Evolutionary conservation across 306 rosid genomes (phyloP).

Genomic region (Rosa multiflora): DNA sequence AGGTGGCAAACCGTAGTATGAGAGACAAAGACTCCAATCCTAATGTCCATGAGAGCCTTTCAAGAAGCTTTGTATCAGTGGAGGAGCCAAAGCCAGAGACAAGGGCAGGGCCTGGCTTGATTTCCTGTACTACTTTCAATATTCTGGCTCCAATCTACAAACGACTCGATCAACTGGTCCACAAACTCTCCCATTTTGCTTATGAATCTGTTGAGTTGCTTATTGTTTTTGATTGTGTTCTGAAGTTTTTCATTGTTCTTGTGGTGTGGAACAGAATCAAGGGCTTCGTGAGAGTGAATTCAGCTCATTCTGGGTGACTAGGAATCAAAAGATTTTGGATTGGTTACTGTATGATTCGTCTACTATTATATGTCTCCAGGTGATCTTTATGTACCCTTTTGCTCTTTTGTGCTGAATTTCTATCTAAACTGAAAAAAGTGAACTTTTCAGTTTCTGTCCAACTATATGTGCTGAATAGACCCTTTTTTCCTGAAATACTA

Average conservation of each 20-base stretch:
- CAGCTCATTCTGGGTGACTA: conserved; percentile 56
- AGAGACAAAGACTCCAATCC: conserved; percentile 9
- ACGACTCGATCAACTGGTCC: conserved; percentile 80
- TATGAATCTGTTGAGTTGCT: neutral
- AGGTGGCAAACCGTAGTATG: conserved; percentile 9
- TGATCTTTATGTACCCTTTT: conserved; percentile 24
- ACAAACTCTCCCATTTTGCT: neutral
- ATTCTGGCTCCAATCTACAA: conserved; percentile 85
- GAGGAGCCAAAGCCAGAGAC: conserved; percentile 34
- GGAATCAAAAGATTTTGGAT: conserved; percentile 76
- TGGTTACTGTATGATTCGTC: conserved; percentile 66
- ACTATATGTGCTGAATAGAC: conserved; percentile 14
- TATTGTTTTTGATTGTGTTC: neutral
- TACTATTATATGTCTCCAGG: conserved; percentile 88
- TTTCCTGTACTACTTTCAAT: conserved; percentile 85
- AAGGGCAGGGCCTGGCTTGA: conserved; percentile 26
- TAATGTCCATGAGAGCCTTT: conserved; percentile 31
- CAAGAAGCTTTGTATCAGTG: conserved; percentile 25
- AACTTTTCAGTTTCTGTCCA: neutral
- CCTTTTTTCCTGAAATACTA: neutral
- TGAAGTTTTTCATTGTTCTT: neutral
- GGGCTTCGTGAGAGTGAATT: conserved; percentile 64
- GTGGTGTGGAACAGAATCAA: conserved; percentile 59
- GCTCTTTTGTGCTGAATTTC: conserved; percentile 17
- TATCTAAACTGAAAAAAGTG: neutral